phyloP scores from a whole-genome alignment of 768 basidiomycete genomes.

The Coprinopsis marcescibilis region DNA sequence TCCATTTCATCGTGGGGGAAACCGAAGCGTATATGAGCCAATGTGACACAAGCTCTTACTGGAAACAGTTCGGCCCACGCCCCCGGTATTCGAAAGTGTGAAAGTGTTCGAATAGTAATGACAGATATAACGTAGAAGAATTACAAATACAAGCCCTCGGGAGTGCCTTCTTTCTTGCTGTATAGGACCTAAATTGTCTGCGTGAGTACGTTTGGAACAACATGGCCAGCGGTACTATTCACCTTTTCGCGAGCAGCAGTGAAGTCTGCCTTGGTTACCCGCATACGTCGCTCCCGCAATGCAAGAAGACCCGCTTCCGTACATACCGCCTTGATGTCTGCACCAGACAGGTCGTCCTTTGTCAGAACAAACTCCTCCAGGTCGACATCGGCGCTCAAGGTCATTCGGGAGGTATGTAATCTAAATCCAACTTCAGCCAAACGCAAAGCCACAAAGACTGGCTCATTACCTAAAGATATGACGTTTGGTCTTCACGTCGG shows the following conservation, averaged over 20 bases:
- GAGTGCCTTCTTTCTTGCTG: conserved; percentile 96
- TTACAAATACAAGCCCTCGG: conserved; percentile 82
- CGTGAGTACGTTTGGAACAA: conserved; percentile 7
- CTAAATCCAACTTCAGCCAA: conserved; percentile 27
- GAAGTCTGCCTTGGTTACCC: conserved; percentile 89
- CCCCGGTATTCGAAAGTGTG: too few species aligned
- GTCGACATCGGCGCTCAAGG: conserved; percentile 79
- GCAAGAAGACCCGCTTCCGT: conserved; percentile 98
- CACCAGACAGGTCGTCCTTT: conserved; percentile 94
- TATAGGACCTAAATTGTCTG: conserved; percentile 60
- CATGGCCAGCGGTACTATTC: conserved; percentile 12
- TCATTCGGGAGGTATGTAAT: conserved; percentile 95
- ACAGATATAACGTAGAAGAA: not conserved
- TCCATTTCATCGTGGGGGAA: too few species aligned
- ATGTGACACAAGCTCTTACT: too few species aligned
- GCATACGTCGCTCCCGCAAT: conserved; percentile 89
- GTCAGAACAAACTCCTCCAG: conserved; percentile 93
- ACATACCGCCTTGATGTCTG: conserved; percentile 98
- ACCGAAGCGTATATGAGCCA: too few species aligned
- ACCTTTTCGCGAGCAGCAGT: conserved; percentile 92
- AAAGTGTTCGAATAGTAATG: too few species aligned
- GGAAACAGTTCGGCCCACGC: too few species aligned
- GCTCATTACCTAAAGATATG: conserved; percentile 83
- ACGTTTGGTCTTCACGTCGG: conserved; percentile 97
- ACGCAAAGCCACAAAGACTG: not conserved